These are phyloP conservation scores for Rhytidiadelphus loreus DNA, from an alignment of 225 moss, liverwort and hornwort species.

Conservation along the genomic window DNA sequence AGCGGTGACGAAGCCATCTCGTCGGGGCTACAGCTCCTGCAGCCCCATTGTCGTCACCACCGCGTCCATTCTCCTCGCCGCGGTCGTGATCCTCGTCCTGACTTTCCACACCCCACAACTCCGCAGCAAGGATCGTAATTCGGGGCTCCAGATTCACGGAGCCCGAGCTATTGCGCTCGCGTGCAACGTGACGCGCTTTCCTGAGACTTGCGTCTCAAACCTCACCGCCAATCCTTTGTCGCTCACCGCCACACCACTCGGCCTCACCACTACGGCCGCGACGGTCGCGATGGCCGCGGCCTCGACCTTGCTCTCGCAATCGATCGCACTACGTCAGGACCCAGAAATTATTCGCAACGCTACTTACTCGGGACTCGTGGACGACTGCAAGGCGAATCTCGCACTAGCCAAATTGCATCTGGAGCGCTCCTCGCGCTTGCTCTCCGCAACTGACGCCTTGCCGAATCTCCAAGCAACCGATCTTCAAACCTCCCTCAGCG, in stretches of 20 bases:
- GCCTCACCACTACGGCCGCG: background rate
- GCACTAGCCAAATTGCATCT: background rate
- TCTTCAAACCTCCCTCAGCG: constrained; percentile 12
- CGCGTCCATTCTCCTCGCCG: background rate
- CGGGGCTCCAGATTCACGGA: background rate
- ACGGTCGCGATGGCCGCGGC: background rate
- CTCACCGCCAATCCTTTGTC: background rate
- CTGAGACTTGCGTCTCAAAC: constrained; percentile 1
- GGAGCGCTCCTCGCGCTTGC: background rate
- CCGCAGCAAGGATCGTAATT: background rate
- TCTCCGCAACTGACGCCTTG: background rate
- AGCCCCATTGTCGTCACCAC: background rate
- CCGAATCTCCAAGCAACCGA: background rate
- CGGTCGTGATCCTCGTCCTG: background rate
- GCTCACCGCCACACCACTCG: background rate
- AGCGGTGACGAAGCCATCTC: background rate
- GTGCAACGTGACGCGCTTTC: constrained; percentile 25
- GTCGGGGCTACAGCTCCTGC: background rate
- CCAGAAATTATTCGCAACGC: background rate
- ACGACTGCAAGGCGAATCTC: constrained; percentile 20
- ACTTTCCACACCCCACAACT: no score
- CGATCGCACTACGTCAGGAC: background rate
- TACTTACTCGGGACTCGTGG: background rate
- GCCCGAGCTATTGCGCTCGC: constrained; percentile 6
- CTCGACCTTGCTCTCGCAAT: background rate